A percentile compares a stretch with the other conserved stretches of the same genome.
These are phyloP conservation scores for Elaeis guineensis DNA, from an alignment of 176 grass and related monocot species.

Conservation along the genomic window DNA sequence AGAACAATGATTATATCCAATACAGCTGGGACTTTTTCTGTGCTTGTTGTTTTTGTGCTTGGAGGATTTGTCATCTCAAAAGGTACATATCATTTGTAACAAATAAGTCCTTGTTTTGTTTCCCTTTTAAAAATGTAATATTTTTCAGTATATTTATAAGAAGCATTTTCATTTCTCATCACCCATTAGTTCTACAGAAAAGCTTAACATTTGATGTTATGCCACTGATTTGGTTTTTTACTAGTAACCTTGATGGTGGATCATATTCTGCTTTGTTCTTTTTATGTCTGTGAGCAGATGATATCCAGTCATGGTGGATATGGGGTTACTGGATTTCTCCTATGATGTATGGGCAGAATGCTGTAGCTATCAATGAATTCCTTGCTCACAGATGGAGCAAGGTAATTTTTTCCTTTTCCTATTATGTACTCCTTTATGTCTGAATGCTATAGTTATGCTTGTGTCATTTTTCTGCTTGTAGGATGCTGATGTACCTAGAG, in stretches of 20 bases:
- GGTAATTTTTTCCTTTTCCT: conserved; percentile 33
- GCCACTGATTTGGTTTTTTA: too few species aligned
- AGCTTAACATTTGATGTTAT: too few species aligned
- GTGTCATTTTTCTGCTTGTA: too few species aligned
- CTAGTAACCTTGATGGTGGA: too few species aligned
- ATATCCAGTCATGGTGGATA: conserved; percentile 91
- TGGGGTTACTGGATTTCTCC: conserved; percentile 93
- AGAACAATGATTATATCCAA: conserved; percentile 80
- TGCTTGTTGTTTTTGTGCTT: conserved; percentile 71
- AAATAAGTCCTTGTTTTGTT: too few species aligned
- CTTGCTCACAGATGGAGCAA: conserved; percentile 66
- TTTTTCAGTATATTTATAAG: too few species aligned
- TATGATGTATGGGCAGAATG: conserved; percentile 81
- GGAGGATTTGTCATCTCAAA: conserved; percentile 72
- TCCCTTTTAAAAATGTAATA: too few species aligned
- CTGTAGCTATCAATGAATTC: conserved; percentile 80
- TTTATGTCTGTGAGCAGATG: conserved; percentile 34
- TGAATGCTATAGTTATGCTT: too few species aligned
- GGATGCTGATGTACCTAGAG: too few species aligned
- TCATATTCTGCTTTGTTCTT: background rate
- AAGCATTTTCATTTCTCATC: too few species aligned
- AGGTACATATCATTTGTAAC: conserved; percentile 33
- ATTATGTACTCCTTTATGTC: too few species aligned
- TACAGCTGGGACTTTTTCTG: conserved; percentile 52
- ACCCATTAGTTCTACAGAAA: too few species aligned